Base-by-base conservation (phyloP, 177 flowering plant genomes). In the Vitis hybrid region DNA sequence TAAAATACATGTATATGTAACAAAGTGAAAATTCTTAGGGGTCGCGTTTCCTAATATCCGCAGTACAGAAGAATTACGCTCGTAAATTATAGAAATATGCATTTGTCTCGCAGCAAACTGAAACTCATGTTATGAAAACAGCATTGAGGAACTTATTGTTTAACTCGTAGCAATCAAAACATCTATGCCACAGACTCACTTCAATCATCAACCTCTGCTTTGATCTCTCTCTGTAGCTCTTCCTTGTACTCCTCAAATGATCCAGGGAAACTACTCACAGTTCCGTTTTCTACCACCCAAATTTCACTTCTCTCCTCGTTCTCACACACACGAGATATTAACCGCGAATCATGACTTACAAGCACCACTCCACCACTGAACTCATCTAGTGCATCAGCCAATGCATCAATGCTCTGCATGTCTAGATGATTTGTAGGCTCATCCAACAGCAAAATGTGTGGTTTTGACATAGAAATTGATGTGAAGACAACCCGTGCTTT, bases 341-440 rank as follows among this genome's bases (percentile, higher is more conserved):
- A 80, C 72, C 91, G 76, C 3, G 88, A 84, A 65, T 87, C 91
- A 58, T 87, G 89, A 68, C 91, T 87, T 18, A 87, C 91, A 33
- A 87, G 75, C 3, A 87, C 85, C 73, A 87, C 87, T 56, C 91
- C 91, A n/a, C 91, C 91, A 26, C 78, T 81, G 57, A 87, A 88
- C 66, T 88, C 85, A 68, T 88, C 86, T 2, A 88, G 78, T 1
- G 90, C 92, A 74, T 85, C 88, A 1, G 92, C 90, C 79, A 88
- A 57, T n/a, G 92, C 90, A 71, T 85, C 92, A 52, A 88, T 87
- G 62, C 89, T 88, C 67, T 88, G 87, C 89, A 88, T 88, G 66
- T 88, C 92, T 66, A 88, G 76, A 70, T 88, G 92, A 74, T 88
- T 88, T 2, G 92, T 88, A 5, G 90, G 92, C 76, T 88, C 92